Conservation (phyloP, 2,329 filamentous ascomycete genomes). For the Scleromitrula shiraiana region DNA sequence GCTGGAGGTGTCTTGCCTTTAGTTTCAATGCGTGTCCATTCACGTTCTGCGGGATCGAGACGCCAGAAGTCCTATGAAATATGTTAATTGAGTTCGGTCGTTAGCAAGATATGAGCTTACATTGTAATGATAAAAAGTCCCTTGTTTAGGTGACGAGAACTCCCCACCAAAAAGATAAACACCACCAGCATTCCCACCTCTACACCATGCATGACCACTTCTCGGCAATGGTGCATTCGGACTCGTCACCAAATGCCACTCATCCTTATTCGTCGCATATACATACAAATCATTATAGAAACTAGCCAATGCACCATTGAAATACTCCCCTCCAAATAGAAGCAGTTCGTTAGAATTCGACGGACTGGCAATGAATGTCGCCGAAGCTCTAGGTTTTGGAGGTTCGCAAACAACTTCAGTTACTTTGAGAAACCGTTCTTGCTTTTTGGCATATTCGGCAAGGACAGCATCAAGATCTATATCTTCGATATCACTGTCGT, state of each 20-base stretch:
- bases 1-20: slow-evolving; percentile 73
- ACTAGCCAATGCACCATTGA: slow-evolving; percentile 78
- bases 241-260: slow-evolving; percentile 85
- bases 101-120: slow-evolving; percentile 32
- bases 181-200: slow-evolving; percentile 71
- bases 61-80: slow-evolving; percentile 61
- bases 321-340: slow-evolving; percentile 91
- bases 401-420: slow-evolving; percentile 71
- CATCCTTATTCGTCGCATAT: slow-evolving; percentile 72
- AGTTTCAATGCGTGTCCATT: slow-evolving; percentile 85
- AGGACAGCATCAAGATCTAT: slow-evolving; percentile 89
- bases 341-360: slow-evolving; percentile 81
- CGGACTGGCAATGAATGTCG: slow-evolving; percentile 77
- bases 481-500: slow-evolving; percentile 86
- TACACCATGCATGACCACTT: slow-evolving; percentile 90
- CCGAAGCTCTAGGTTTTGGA: slow-evolving; percentile 70
- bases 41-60: slow-evolving; percentile 71
- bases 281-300: slow-evolving; percentile 61
- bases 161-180: slow-evolving; percentile 94
- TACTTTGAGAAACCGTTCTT: slow-evolving; percentile 89
- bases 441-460: slow-evolving; percentile 84
- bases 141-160: slow-evolving; percentile 93
- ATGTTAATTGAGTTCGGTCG: neutral
- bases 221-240: slow-evolving; percentile 87
- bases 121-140: slow-evolving; percentile 98